These are phyloP conservation scores for Zopfochytrium polystomum DNA, from an alignment of 371 early-diverging fungal genomes.

Conservation along the genomic window DNA sequence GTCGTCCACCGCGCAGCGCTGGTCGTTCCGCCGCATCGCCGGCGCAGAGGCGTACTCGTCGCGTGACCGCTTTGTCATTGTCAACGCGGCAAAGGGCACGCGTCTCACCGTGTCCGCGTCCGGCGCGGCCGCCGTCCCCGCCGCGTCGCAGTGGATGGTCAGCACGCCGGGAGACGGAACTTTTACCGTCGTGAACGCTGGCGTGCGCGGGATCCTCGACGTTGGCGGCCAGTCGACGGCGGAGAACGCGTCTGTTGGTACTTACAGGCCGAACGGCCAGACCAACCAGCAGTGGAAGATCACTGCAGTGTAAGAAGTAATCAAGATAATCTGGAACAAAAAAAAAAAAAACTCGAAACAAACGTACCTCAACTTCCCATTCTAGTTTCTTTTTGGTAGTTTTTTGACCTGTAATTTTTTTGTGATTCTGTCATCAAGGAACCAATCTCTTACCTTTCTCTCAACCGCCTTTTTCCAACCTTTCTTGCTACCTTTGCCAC, in stretches of 20 bases:
- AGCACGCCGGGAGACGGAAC: constrained; percentile 3
- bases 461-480: too few species aligned
- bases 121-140: neutral
- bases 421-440: too few species aligned
- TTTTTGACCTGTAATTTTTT: too few species aligned
- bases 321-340: too few species aligned
- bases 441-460: too few species aligned
- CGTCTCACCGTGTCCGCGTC: neutral
- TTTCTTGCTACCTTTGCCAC: too few species aligned
- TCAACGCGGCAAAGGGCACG: neutral
- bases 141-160: constrained; percentile 8
- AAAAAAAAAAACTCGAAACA: too few species aligned
- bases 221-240: constrained; percentile 5
- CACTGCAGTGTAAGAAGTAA: neutral
- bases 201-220: neutral
- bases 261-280: constrained; percentile 2
- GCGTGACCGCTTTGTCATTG: neutral
- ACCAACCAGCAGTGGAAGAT: constrained; percentile 12
- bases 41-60: neutral
- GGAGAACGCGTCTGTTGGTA: constrained; percentile 1
- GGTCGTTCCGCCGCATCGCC: neutral
- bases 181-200: constrained; percentile 1
- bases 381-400: too few species aligned
- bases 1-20: constrained; percentile 1
- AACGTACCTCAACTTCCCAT: too few species aligned